A percentile compares a stretch with the other conserved stretches of the same genome.
Evolutionary conservation across 192 early-diverging fungal genomes (phyloP).

Genomic region (Thoreauomyces humboldtii): DNA sequence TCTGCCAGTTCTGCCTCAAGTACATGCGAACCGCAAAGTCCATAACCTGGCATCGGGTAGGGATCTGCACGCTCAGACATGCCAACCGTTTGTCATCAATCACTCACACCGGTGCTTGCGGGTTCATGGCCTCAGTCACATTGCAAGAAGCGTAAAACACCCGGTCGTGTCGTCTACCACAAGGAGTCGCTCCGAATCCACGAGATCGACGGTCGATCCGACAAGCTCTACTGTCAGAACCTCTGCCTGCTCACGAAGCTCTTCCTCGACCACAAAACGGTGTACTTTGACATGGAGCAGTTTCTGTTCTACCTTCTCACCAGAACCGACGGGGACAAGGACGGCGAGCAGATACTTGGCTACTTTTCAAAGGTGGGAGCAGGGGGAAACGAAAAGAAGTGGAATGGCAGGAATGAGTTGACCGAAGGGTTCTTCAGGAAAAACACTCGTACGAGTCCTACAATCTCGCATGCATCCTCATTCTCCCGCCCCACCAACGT

Average conservation of each 20-base stretch:
- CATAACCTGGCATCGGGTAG: slow-evolving; percentile 64
- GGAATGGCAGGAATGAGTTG: too few relatives aligned
- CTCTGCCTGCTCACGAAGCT: slow-evolving; percentile 84
- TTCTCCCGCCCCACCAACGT: slow-evolving; percentile 82
- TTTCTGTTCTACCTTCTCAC: slow-evolving; percentile 89
- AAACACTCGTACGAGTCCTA: slow-evolving; percentile 79
- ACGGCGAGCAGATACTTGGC: slow-evolving; percentile 63
- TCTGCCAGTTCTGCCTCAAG: slow-evolving; percentile 85
- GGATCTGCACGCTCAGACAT: neutral
- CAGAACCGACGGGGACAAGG: slow-evolving; percentile 16
- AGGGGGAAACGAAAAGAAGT: too few relatives aligned
- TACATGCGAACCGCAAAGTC: slow-evolving; percentile 68
- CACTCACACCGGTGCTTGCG: slow-evolving; percentile 1
- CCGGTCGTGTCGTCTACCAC: slow-evolving; percentile 72
- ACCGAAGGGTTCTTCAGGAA: slow-evolving; percentile 58
- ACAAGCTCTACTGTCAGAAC: slow-evolving; percentile 90
- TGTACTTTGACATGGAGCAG: slow-evolving; percentile 84
- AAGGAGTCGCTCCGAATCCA: slow-evolving; percentile 67
- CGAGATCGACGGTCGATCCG: slow-evolving; percentile 77
- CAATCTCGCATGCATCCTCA: slow-evolving; percentile 88
- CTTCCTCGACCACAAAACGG: slow-evolving; percentile 90
- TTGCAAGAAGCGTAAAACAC: slow-evolving; percentile 63
- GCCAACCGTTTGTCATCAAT: neutral
- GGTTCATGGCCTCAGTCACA: slow-evolving; percentile 48
- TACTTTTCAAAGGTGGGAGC: slow-evolving; percentile 95